phyloP scores from a whole-genome alignment of 139 green algal genomes.

The Limnomonas spitsbergensis region DNA sequence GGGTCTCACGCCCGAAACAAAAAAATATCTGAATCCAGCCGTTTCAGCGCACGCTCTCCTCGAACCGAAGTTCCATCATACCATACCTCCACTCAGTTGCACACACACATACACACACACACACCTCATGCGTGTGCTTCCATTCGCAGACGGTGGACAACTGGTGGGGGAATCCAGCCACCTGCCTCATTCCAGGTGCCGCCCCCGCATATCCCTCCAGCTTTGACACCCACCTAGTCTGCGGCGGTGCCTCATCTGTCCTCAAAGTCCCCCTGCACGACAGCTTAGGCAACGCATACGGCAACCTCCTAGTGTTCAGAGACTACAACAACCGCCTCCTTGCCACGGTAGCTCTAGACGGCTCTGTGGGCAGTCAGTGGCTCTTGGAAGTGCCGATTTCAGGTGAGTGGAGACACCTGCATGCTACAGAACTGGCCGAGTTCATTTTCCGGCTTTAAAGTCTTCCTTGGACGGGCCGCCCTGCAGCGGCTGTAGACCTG shows the following conservation, averaged over 20 bases:
- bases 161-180: not conserved
- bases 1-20: no score
- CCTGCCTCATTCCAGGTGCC: not conserved
- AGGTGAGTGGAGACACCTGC: not conserved
- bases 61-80: no score
- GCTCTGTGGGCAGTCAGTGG: not conserved
- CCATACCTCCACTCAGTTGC: no score
- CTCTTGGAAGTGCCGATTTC: not conserved
- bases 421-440: not conserved
- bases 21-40: no score
- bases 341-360: not conserved
- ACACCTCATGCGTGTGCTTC: no score
- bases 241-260: not conserved
- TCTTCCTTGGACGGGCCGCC: no score
- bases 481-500: no score
- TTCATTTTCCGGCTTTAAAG: no score
- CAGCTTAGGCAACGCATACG: not conserved
- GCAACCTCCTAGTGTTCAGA: conserved; percentile 7
- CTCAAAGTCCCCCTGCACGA: conserved; percentile 5
- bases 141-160: conserved; percentile 4
- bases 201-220: not conserved
- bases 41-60: no score
- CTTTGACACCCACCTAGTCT: conserved; percentile 13
- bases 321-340: not conserved
- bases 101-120: no score